phyloP scores from a whole-genome alignment of 2,329 filamentous ascomycete genomes.

The Pseudocercospora fuligena region DNA sequence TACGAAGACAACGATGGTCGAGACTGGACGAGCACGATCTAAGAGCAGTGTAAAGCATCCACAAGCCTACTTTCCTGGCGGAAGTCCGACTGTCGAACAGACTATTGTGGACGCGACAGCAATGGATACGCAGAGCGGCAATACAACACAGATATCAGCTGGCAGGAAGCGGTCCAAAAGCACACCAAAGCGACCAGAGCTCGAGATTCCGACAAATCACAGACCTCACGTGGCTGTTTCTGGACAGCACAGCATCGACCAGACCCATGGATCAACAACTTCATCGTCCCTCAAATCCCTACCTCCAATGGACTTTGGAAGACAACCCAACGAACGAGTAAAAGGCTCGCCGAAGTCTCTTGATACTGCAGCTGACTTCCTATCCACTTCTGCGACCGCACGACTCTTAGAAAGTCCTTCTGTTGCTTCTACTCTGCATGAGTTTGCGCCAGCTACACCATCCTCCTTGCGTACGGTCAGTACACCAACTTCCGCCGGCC shows the following conservation, averaged over 20 bases:
- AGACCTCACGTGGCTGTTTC: background rate
- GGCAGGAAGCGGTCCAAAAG: background rate
- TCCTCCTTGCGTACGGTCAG: conserved; percentile 7
- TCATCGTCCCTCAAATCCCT: background rate
- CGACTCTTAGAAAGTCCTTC: conserved; percentile 8
- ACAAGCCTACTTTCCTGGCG: background rate
- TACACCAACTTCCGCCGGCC: background rate
- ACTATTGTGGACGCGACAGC: background rate
- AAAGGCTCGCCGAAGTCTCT: conserved; percentile 3
- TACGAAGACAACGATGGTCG: background rate
- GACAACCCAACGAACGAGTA: background rate
- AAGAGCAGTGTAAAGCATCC: background rate
- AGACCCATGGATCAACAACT: background rate
- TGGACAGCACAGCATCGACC: background rate
- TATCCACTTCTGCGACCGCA: background rate
- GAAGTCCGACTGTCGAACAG: background rate
- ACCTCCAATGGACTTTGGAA: conserved; percentile 6
- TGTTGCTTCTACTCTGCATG: background rate
- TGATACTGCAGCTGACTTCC: background rate
- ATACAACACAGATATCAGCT: background rate
- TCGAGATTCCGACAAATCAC: background rate
- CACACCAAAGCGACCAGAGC: background rate
- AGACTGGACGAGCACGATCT: background rate
- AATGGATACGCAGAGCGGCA: background rate
- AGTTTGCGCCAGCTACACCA: background rate